phyloP scores from a whole-genome alignment of 78 protist genomes.

The Speleostelium caveatum region DNA sequence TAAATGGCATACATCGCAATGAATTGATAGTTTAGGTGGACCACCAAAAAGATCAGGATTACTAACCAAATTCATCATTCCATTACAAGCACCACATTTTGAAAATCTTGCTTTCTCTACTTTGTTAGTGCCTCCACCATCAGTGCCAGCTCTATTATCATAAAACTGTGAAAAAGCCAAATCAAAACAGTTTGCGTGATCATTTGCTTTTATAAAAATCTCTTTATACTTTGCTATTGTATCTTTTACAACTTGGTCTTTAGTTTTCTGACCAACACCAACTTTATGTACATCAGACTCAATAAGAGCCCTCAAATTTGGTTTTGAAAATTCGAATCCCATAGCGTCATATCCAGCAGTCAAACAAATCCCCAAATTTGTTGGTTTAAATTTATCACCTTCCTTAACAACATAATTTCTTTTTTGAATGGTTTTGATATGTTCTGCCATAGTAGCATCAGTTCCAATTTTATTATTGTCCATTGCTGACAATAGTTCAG shows the following conservation, averaged over 20 bases:
- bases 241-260: constrained; percentile 47
- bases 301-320: constrained; percentile 84
- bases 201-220: constrained; percentile 38
- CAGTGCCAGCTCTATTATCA: background rate
- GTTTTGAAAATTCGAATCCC: constrained; percentile 91
- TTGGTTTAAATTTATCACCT: constrained; percentile 83
- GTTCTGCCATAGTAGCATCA: constrained; percentile 99
- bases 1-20: constrained; percentile 23
- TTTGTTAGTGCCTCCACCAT: background rate
- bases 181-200: constrained; percentile 41
- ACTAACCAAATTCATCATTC: background rate
- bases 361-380: constrained; percentile 94
- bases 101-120: constrained; percentile 7
- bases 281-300: constrained; percentile 76
- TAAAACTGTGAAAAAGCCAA: constrained; percentile 52
- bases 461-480: constrained; percentile 97
- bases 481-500: constrained; percentile 97
- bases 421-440: constrained; percentile 92
- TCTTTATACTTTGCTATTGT: constrained; percentile 50
- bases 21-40: constrained; percentile 8
- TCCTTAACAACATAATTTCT: constrained; percentile 89
- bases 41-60: background rate
- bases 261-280: constrained; percentile 46
- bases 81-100: constrained; percentile 77
- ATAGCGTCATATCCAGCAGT: constrained; percentile 91